These are phyloP conservation scores for Aspergillus flavus DNA, from an alignment of 2,329 filamentous ascomycete species.

Conservation along the genomic window DNA sequence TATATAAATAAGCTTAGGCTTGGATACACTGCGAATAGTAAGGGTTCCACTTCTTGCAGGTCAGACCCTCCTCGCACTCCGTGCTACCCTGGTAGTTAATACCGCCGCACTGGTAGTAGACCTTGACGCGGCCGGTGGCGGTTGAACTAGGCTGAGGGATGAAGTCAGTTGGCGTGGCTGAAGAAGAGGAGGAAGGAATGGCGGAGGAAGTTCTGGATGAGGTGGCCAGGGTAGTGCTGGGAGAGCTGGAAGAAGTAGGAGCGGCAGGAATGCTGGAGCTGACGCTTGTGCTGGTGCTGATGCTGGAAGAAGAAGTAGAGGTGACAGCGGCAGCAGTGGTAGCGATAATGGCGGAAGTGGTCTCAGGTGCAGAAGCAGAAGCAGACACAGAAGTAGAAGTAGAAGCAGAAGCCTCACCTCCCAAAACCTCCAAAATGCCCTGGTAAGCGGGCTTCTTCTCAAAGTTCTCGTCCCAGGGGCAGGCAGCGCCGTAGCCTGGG, in stretches of 20 bases:
- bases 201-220: not conserved
- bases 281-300: not conserved
- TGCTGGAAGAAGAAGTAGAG: not conserved
- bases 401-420: conserved; percentile 17
- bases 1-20: not conserved
- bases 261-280: not conserved
- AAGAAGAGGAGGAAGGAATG: not conserved
- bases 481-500: conserved; percentile 44
- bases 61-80: not conserved
- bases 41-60: not conserved
- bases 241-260: not conserved
- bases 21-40: not conserved
- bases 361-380: not conserved
- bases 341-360: not conserved
- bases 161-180: not conserved
- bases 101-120: not conserved
- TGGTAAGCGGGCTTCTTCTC: conserved; percentile 52
- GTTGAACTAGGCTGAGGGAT: not conserved
- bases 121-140: not conserved
- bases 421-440: conserved; percentile 33
- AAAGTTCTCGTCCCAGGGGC: conserved; percentile 51
- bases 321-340: not conserved
- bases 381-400: conserved; percentile 12
- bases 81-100: not conserved
- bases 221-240: not conserved